Evolutionary conservation across 2,329 filamentous ascomycete species (phyloP), one percentile per base, ranked within the genome.

Genomic region (Ophiocordyceps unilateralis): DNA sequence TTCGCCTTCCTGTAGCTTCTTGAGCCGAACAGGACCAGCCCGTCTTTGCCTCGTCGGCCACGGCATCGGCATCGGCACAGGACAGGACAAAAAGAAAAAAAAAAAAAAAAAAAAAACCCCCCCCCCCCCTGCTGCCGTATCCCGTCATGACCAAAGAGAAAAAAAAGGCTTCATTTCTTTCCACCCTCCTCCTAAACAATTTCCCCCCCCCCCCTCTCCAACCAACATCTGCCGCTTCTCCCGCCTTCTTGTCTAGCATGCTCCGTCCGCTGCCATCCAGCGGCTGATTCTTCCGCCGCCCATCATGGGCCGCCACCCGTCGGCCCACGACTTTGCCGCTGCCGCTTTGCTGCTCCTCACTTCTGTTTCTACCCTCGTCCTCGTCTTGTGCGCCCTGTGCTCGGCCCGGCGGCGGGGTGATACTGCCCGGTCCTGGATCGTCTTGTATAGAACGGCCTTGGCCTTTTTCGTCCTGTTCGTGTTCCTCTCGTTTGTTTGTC

Each of bases 401-500:
- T n/a, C 48, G 7, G 47, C 48, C 1, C 51, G 51, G 1, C 45
- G 47, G 24, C 46, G 46, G 17, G 47, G 45, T 0, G 56, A 58
- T 26, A 47, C 50, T 2, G 51, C 51, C 1, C 46, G 54, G 30
- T 47, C 40, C 23, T 56, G 50, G 17, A 49, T 55, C 12, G 46
- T 40, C 2, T 53, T 45, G 17, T 49, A 54, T 41, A 57, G 56
- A 39, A 4, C 42, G 1, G 53, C 54, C 1, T 46, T 59, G 11
- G 42, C 45, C 1, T 40, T 51, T 0, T 59, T 51, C 23, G 32
- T 45, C 5, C 21, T 50, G 58, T 61, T 40, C 40, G 56, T 41
- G 9, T 8, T 15, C 20, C 6, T 30, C 11, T 17, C 17, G 12
- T 42, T 34, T 36, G 14, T 1, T 21, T 23, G 5, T 37, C 20